Base-by-base conservation (phyloP, 371 early-diverging fungal genomes). In the Ordospora colligata region DNA sequence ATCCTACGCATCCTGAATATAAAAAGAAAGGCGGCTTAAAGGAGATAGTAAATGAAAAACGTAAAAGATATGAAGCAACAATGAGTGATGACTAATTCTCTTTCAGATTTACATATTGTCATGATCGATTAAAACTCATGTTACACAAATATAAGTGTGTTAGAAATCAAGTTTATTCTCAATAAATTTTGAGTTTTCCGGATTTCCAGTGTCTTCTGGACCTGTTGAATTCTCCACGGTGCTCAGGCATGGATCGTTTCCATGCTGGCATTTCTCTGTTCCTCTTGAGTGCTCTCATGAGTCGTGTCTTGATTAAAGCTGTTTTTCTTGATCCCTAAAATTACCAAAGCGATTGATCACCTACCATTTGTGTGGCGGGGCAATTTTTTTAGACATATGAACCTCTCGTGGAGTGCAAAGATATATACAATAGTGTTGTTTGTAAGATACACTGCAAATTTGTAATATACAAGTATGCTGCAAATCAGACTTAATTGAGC, bases 241-340 rank as follows among this genome's bases (percentile, higher is more conserved):
- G 69, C 71, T 73, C 82, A 52, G 76, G 78, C 21, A 82, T 51
- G 37, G 47, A 23, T 74, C 84, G 82, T 46, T 84, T 84, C 82
- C 82, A 84, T 52, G 78, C 73, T 19, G 84, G 84, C 12, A 82
- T 69, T 11, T 74, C 52, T 75, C 78, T 78, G 74, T 84, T 84
- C 32, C 51, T 74, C 66, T 62, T 76, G 51, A 75, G 69, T 63
- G 84, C 84, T 54, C 46, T 80, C 58, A 76, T 74, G 50, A 84
- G 52, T 75, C 82, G 74, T 68, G 63, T 79, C 76, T 84, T 84
- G n/a, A 83, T 69, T 32, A 81, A 69, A 62, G 37, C 47, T 40
- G 80, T 72, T 52, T 80, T 80, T 62, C 69, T 67, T 23, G 74
- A 76, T 67, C 80, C 80, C 80, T 58, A 58, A 17, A 58, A 14